Conservation (phyloP, 257 asterid species). For the Echites panduratus region DNA sequence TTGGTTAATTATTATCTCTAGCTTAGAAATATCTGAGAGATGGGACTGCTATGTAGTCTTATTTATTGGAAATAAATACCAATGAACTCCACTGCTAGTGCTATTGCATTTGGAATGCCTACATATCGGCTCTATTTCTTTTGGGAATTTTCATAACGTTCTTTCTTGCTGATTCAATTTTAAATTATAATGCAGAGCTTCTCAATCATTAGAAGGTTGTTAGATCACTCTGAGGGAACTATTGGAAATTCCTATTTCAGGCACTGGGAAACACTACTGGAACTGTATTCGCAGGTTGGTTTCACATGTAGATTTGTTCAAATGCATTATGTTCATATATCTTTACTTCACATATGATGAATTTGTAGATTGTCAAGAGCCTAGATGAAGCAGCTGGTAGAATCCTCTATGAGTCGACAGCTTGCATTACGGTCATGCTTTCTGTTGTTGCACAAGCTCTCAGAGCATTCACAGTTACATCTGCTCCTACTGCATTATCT, state of each 20-base stretch:
- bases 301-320: constrained; percentile 2
- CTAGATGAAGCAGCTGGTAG: constrained; percentile 68
- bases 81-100: not conserved
- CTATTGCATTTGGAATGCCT: not conserved
- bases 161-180: constrained; percentile 4
- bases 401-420: constrained; percentile 69
- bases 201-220: constrained; percentile 57
- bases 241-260: constrained; percentile 47
- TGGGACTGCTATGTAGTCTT: not conserved
- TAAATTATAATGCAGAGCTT: constrained; percentile 59
- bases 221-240: constrained; percentile 55
- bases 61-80: not conserved
- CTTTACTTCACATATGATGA: constrained; percentile 21
- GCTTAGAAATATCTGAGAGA: not conserved
- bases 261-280: constrained; percentile 70
- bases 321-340: not conserved
- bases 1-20: not conserved
- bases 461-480: constrained; percentile 50
- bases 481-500: constrained; percentile 40
- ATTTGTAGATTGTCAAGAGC: constrained; percentile 56
- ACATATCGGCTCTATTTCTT: not conserved
- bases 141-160: not conserved
- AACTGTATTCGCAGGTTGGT: constrained; percentile 73
- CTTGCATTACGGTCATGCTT: constrained; percentile 77
- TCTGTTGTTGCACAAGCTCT: constrained; percentile 63